These are phyloP conservation scores for Wickerhamomyces kurtzmanii DNA, from an alignment of 805 yeast species.

Conservation along the genomic window DNA sequence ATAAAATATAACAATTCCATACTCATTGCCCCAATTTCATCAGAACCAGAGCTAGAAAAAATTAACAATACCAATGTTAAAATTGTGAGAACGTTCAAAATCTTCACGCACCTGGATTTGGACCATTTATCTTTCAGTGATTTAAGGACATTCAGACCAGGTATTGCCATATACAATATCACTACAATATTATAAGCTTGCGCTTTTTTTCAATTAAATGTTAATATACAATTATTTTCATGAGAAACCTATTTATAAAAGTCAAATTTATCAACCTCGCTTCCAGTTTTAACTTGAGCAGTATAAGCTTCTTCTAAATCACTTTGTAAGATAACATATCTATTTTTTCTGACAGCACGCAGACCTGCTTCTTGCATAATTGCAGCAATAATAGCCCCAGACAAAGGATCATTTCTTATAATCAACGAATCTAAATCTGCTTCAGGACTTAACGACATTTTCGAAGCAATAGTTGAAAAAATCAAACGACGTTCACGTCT, in stretches of 20 bases:
- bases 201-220: neutral
- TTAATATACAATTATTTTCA: conserved; percentile 1
- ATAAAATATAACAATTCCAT: conserved; percentile 6
- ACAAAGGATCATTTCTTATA: conserved; percentile 90
- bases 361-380: conserved; percentile 99
- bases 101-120: conserved; percentile 49
- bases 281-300: conserved; percentile 90
- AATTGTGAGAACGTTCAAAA: conserved; percentile 22
- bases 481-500: conserved; percentile 97
- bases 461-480: conserved; percentile 91
- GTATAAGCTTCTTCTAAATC: conserved; percentile 98
- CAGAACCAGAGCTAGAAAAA: conserved; percentile 10
- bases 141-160: conserved; percentile 43
- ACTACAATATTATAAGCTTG: conserved; percentile 4
- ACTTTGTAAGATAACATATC: conserved; percentile 92
- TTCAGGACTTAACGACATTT: conserved; percentile 97
- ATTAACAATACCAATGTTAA: conserved; percentile 4
- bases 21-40: conserved; percentile 15
- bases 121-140: conserved; percentile 59
- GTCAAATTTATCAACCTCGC: conserved; percentile 94
- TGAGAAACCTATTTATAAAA: conserved; percentile 62
- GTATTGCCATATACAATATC: conserved; percentile 46
- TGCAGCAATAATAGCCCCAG: conserved; percentile 97
- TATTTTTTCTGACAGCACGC: conserved; percentile 95
- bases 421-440: conserved; percentile 92